Base-by-base conservation (phyloP, 169 alveolate genomes). In the Toxoplasma gondii region DNA sequence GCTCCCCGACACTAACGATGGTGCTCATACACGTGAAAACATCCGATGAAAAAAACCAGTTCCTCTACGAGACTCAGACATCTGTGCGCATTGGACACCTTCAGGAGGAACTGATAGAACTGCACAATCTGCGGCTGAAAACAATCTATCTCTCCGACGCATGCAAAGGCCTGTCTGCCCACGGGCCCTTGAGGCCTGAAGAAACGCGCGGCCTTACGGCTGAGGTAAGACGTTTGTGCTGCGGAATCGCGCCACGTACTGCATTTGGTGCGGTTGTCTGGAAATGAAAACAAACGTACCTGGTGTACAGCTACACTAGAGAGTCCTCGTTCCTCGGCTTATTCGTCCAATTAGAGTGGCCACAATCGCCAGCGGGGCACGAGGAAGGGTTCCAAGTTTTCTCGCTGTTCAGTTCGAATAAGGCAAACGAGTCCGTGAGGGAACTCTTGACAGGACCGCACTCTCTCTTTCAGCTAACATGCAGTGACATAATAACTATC, bases 141-240 rank as follows among this genome's bases (percentile, higher is more conserved):
- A 92, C 97, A 34, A 98, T 98, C 84, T 96, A 97, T 54, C 96
- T 98, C 80, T 96, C 98, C 53, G 98, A 97, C 44, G 97, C 98
- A 29, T 94, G 97, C 44, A 98, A 96, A 94, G 99, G 98, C 81
- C 95, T 98, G 92, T 98, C 99, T 34, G 97, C 97, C 45, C 97
- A 98, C 92, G 99, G 99, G 49, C 99, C 99, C 44, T 92, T 98
- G 91, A 97, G 98, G 92, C 99, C 99, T 0, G 99, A 98, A 94
- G 99, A 97, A 95, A 94, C 98, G 10, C 96, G 99, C 67, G 99
- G 99, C 44, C 95, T 99, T 82, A 96, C 98, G 36, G 99, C 98
- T 92, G 98, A 97, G 84, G 99, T 97, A 86, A 94, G 97, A 70
- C 27, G 36, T 1, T 24, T 36, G 19, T 67, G 41, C 19, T 24